Evolutionary conservation across 2,329 filamentous ascomycete species (phyloP).

Genomic region (Paramyrothecium roridum): DNA sequence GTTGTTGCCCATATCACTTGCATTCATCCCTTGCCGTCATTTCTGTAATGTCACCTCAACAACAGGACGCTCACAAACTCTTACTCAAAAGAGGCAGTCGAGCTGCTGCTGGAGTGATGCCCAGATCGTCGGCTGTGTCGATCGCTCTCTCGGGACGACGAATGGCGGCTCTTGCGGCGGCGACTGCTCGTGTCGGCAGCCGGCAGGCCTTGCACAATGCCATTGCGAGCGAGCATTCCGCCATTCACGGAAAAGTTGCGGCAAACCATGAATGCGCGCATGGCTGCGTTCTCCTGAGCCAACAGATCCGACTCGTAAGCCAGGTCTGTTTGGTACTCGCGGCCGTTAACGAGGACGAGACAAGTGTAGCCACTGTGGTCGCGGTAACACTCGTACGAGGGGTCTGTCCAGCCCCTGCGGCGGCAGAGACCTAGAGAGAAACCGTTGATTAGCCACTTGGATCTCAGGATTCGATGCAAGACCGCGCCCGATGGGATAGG

Average conservation of each 20-base stretch:
- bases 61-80: background rate
- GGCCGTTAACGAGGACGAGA: conserved; percentile 90
- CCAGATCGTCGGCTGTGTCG: conserved; percentile 48
- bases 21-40: conserved; percentile 5
- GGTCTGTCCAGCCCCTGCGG: conserved; percentile 90
- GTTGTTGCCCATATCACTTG: conserved; percentile 8
- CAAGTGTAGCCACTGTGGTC: conserved; percentile 77
- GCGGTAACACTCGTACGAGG: conserved; percentile 79
- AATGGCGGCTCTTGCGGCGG: conserved; percentile 50
- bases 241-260: conserved; percentile 96
- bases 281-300: conserved; percentile 89
- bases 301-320: conserved; percentile 78
- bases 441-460: conserved; percentile 28
- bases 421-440: conserved; percentile 75
- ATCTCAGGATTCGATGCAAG: background rate
- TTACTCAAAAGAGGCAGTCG: conserved; percentile 58
- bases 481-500: no score
- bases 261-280: conserved; percentile 96
- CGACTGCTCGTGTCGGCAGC: conserved; percentile 48
- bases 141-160: conserved; percentile 39
- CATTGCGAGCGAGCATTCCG: conserved; percentile 76
- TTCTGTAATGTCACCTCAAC: conserved; percentile 1
- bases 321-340: conserved; percentile 90
- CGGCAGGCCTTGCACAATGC: conserved; percentile 64
- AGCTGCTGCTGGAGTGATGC: conserved; percentile 61